Evolutionary conservation across 73 alveolate species (phyloP), one percentile per base, ranked within the genome.

Genomic region (Blepharisma japonicum): DNA sequence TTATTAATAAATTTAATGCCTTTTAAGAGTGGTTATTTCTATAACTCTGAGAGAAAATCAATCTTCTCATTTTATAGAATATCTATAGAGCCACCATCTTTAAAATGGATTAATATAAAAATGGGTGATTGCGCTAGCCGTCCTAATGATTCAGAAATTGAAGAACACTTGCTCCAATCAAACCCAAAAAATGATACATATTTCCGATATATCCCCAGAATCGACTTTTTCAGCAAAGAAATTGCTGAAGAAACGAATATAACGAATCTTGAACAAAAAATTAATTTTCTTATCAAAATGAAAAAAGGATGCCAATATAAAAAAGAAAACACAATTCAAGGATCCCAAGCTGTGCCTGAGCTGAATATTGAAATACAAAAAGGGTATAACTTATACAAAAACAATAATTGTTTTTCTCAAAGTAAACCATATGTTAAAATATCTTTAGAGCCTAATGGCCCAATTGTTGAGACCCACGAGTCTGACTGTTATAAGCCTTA

Each of bases 51-150:
- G n/a, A n/a, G n/a, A n/a, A n/a, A n/a, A 32, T 32, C 42, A 32
- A 32, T 0, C 42, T 32, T 0, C 42, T 32, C 42, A 32, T 32
- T 32, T 32, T 32, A 32, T 32, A 32, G 42, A 32, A 32, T 32
- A 32, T 32, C 42, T 32, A 0, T 32, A n/a, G 42, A 32, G 42
- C 3, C 42, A 32, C 42, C 42, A 32, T 32, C 42, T 32, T 32
- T 32, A 32, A 32, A 32, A 32, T 32, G 42, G 42, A 32, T 32
- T 32, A 32, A 32, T 32, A 32, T 32, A 53, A 61, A 20, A 18
- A 61, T 61, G 74, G 74, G 74, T 14, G 74, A 61, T 25, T 61
- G 74, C 4, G 14, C 18, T 25, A 61, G 74, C 48, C 38, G 74
- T n/a, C 74, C 74, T 9, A 20, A n/a, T 14, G 50, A 61, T 1